Conservation (phyloP, 2,329 filamentous ascomycete species). For the Aspergillaceae sp. region DNA sequence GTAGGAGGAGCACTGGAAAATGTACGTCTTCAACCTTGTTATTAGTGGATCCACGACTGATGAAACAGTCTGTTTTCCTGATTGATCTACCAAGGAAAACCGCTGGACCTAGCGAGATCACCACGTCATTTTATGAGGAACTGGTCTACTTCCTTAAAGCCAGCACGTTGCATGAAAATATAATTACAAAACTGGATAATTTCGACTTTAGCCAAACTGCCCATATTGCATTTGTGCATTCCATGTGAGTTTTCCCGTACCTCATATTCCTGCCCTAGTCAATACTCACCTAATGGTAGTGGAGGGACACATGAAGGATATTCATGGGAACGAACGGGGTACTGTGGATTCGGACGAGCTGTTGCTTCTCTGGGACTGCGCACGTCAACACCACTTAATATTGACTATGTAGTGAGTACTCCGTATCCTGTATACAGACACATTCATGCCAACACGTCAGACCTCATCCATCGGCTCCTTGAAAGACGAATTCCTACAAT, state of each 20-base stretch:
- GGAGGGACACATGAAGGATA: constrained; percentile 49
- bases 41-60: constrained; percentile 6
- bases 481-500: constrained; percentile 56
- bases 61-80: constrained; percentile 64
- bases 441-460: constrained; percentile 31
- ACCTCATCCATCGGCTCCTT: constrained; percentile 75
- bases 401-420: constrained; percentile 62
- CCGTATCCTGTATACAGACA: neutral
- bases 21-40: constrained; percentile 36
- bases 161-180: constrained; percentile 54
- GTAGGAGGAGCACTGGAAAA: constrained; percentile 72
- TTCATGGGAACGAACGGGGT: constrained; percentile 51
- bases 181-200: constrained; percentile 59
- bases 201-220: constrained; percentile 75
- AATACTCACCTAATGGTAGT: constrained; percentile 27
- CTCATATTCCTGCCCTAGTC: constrained; percentile 2
- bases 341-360: constrained; percentile 62
- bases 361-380: constrained; percentile 56
- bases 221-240: constrained; percentile 72
- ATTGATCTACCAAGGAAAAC: constrained; percentile 67
- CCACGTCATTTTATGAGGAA: constrained; percentile 58
- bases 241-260: constrained; percentile 52
- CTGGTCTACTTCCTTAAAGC: constrained; percentile 62
- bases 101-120: constrained; percentile 6
- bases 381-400: constrained; percentile 47